phyloP scores from a whole-genome alignment of 768 basidiomycete genomes.

The Pisolithus tinctorius region DNA sequence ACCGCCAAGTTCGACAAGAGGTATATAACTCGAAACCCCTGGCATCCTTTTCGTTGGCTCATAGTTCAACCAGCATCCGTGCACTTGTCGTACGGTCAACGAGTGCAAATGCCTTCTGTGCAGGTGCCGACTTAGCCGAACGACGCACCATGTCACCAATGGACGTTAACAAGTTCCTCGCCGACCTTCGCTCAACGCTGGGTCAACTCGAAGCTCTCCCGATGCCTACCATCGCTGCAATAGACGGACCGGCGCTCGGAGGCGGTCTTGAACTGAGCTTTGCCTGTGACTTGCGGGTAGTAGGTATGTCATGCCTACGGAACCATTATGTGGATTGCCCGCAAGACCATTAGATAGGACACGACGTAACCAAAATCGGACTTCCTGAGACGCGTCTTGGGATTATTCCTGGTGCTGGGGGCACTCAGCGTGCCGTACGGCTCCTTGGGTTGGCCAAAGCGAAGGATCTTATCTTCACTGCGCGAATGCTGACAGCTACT shows the following conservation, averaged over 20 bases:
- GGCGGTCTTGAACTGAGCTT: constrained; percentile 85
- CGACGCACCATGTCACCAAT: constrained; percentile 72
- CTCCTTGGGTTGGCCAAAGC: constrained; percentile 74
- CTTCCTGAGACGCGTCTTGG: constrained; percentile 72
- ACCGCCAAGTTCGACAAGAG: constrained; percentile 59
- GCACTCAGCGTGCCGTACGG: constrained; percentile 77
- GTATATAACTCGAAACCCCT: constrained; percentile 28
- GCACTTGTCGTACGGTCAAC: constrained; percentile 81
- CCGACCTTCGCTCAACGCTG: constrained; percentile 64
- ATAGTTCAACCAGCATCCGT: constrained; percentile 44
- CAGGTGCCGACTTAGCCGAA: constrained; percentile 86
- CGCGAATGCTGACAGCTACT: constrained; percentile 54
- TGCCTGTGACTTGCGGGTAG: constrained; percentile 86
- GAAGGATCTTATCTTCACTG: constrained; percentile 84
- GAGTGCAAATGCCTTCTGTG: constrained; percentile 75
- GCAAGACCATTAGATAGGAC: constrained; percentile 31
- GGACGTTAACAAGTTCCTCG: constrained; percentile 74
- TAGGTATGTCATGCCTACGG: constrained; percentile 46
- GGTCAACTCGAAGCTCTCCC: constrained; percentile 73
- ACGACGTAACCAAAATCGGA: constrained; percentile 75
- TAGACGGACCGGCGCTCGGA: constrained; percentile 89
- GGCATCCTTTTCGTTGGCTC: background rate
- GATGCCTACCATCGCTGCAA: constrained; percentile 86
- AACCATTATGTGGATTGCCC: background rate
- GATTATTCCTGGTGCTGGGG: constrained; percentile 91